Base-by-base conservation (phyloP, 164 flowering plant species). In the Nymphaea thermarum region DNA sequence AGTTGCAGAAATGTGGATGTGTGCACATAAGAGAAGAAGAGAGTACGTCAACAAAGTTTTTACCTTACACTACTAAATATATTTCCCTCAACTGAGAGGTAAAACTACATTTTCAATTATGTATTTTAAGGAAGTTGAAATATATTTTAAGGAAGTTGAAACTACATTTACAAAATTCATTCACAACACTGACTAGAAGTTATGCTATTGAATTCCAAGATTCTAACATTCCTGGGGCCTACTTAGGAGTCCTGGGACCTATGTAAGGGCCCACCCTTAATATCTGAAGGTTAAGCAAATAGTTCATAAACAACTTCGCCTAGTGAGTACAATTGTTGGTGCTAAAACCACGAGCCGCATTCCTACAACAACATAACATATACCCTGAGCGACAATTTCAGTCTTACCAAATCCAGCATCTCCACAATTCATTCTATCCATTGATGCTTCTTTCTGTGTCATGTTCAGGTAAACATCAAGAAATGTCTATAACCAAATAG, bases 321-420 rank as follows among this genome's bases (percentile, higher is more conserved):
- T 91, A 64, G 98, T 97, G 47, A 93, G 77, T 60, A 93, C 97
- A 76, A 93, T 89, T 16, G 97, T 93, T n/a, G 98, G 98, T 72
- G 98, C 96, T 43, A 93, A 80, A 78, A 91, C 87, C 98, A 93
- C 91, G 65, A 94, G 94, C 78, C 91, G 98, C 77, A 91, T 93
- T 62, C 93, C 89, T 67, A 93, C 84, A 66, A 93, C 86, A 6
- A 88, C 96, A 80, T 91, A 88, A 76, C 83, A 80, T 72, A 93
- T 87, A 69, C 97, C 98, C 71, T 97, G 93, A 18, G 89, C 68
- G 11, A 97, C 98, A 79, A 93, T 97, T 78, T 93, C 98, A 66
- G 98, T 93, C 80, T 93, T 93, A 57, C 98, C 98, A 85, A 93
- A 93, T 43, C 98, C 98, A 72, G 91, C 98, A 80, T 93, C 98